phyloP scores from a whole-genome alignment of 345 rosid species.

The Salix brachista region DNA sequence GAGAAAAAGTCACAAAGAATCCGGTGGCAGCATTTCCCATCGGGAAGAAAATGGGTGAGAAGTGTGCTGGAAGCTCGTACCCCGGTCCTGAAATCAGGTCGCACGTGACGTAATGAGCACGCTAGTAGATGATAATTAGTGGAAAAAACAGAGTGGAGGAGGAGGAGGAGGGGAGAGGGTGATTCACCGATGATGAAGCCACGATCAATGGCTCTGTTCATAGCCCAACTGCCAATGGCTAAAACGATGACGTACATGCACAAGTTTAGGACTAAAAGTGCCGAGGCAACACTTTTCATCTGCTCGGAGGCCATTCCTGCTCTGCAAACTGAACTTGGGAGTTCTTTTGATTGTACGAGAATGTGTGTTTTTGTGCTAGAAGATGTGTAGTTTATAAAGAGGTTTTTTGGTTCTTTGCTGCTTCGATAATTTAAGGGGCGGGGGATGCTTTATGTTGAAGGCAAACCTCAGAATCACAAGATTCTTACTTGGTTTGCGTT shows the following conservation, averaged over 20 bases:
- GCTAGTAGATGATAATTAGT: neutral
- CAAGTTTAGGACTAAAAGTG: constrained; percentile 65
- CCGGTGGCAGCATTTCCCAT: constrained; percentile 99
- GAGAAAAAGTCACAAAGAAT: constrained; percentile 70
- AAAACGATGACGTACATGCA: constrained; percentile 68
- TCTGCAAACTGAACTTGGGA: neutral
- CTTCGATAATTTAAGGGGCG: constrained; percentile 24
- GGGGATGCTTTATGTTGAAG: constrained; percentile 61
- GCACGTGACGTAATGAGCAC: neutral
- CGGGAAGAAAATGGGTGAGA: constrained; percentile 84
- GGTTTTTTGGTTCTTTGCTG: constrained; percentile 54
- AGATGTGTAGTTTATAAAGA: constrained; percentile 19
- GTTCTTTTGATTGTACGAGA: neutral
- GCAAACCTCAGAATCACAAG: constrained; percentile 30
- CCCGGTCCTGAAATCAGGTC: constrained; percentile 52
- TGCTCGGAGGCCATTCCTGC: constrained; percentile 48
- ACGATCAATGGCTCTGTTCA: constrained; percentile 66
- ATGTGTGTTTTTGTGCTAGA: constrained; percentile 17
- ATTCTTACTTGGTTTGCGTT: constrained; percentile 36
- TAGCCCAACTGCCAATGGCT: constrained; percentile 84
- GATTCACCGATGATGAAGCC: constrained; percentile 74
- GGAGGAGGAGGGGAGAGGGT: neutral
- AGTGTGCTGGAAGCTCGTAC: constrained; percentile 72
- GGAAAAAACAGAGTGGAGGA: neutral
- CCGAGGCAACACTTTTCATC: constrained; percentile 49